A percentile compares a stretch with the other conserved stretches of the same genome.
Evolutionary conservation across 73 alveolate genomes (phyloP).

Genomic region (Tetrahymena malaccensis): DNA sequence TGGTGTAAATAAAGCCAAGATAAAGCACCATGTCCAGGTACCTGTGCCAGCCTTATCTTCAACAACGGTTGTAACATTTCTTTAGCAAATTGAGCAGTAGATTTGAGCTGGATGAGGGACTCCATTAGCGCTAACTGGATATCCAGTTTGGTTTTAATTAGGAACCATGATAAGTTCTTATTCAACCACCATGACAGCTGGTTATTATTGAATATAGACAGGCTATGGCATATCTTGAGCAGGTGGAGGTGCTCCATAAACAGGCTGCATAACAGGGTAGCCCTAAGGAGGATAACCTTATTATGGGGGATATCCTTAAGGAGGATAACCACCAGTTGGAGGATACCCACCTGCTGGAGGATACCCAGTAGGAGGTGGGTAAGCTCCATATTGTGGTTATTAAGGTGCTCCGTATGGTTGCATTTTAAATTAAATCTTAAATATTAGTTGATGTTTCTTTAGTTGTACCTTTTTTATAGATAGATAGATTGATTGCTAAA

Average conservation of each 20-base stretch:
- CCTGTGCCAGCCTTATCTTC: neutral
- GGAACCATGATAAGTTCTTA: neutral
- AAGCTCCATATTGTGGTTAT: neutral
- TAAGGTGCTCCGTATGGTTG: neutral
- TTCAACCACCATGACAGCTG: neutral
- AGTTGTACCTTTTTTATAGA: neutral
- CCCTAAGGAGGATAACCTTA: neutral
- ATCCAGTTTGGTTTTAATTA: neutral
- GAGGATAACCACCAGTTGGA: neutral
- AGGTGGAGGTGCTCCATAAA: neutral
- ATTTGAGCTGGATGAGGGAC: neutral
- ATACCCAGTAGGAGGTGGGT: neutral
- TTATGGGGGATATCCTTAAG: neutral
- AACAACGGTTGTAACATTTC: neutral
- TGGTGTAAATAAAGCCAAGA: neutral
- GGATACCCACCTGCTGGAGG: too few species aligned
- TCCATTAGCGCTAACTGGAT: neutral
- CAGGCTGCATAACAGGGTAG: neutral
- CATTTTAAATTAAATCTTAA: neutral
- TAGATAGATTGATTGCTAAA: neutral
- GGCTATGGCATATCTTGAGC: neutral
- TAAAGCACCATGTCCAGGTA: neutral
- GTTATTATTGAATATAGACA: neutral
- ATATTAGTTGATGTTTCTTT: neutral
- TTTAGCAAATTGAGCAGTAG: neutral